Percentiles rank a stretch among this genome's conserved stretches.
These are phyloP conservation scores for Hippophae rhamnoides DNA, from an alignment of 306 rosid species.

Conservation along the genomic window DNA sequence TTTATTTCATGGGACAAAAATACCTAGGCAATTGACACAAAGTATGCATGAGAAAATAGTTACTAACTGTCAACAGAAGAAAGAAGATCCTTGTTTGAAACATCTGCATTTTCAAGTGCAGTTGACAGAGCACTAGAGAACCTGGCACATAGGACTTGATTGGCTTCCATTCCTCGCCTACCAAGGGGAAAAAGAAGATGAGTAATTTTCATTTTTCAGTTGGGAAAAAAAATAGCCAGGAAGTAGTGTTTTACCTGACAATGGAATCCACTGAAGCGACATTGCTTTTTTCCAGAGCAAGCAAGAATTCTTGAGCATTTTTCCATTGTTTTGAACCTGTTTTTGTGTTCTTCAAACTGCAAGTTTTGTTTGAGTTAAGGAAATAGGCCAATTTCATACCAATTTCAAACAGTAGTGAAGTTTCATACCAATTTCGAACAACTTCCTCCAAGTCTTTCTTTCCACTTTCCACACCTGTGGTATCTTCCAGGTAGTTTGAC, in stretches of 20 bases:
- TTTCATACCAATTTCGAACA: conserved; percentile 70
- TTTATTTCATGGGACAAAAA: neutral
- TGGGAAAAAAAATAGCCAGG: conserved; percentile 1
- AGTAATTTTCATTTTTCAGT: conserved; percentile 9
- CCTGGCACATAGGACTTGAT: conserved; percentile 57
- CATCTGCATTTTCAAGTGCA: conserved; percentile 73
- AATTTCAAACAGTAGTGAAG: conserved; percentile 45
- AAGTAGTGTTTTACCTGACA: conserved; percentile 50
- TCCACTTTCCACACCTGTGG: conserved; percentile 75
- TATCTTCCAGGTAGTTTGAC: conserved; percentile 65
- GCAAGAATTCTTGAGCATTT: conserved; percentile 86
- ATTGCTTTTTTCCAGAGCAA: conserved; percentile 59
- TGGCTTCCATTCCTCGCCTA: conserved; percentile 84
- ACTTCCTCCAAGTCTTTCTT: conserved; percentile 75
- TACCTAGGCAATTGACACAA: conserved; percentile 1
- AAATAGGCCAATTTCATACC: conserved; percentile 37
- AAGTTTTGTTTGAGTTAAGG: conserved; percentile 16
- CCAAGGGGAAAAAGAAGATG: conserved; percentile 8
- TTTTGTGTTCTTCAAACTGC: conserved; percentile 78
- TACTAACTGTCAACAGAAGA: conserved; percentile 75
- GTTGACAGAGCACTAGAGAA: conserved; percentile 66
- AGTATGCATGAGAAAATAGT: conserved; percentile 16
- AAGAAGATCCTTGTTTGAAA: conserved; percentile 69
- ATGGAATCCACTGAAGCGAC: conserved; percentile 73
- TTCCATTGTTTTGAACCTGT: conserved; percentile 92